Evolutionary conservation across 2,329 filamentous ascomycete species (phyloP).

Genomic region (Fusarium napiforme): DNA sequence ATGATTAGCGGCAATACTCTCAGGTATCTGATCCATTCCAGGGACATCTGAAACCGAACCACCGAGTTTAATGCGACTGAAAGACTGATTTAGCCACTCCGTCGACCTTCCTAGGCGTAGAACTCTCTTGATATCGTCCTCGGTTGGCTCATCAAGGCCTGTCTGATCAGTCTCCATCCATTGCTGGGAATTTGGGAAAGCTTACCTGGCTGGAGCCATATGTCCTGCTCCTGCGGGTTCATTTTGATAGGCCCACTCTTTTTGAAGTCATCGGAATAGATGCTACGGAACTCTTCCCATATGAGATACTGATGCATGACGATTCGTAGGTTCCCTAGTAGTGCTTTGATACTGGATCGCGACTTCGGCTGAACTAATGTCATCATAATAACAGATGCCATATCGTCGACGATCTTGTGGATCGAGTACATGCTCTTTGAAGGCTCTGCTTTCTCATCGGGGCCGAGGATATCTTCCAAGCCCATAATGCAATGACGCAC

Average conservation of each 20-base stretch:
- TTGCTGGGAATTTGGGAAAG: too few relatives aligned
- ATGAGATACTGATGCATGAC: not conserved
- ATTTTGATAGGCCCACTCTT: not conserved
- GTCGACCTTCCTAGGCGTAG: rapidly evolving
- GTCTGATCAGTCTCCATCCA: rapidly evolving
- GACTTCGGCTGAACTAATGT: not conserved
- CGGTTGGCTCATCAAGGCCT: not conserved
- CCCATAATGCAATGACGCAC: not conserved
- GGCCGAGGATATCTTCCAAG: not conserved
- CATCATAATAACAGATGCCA: not conserved
- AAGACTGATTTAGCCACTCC: not conserved
- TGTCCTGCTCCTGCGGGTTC: not conserved
- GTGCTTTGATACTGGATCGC: not conserved
- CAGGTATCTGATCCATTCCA: not conserved
- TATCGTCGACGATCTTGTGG: not conserved
- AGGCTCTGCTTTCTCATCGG: rapidly evolving
- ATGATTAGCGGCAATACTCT: not conserved
- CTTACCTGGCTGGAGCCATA: not conserved
- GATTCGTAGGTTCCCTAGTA: not conserved
- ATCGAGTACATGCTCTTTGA: not conserved
- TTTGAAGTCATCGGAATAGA: not conserved
- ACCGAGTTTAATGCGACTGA: rapidly evolving
- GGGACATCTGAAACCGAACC: not conserved
- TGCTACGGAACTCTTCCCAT: not conserved
- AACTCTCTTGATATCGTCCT: not conserved